Evolutionary conservation across 2,329 filamentous ascomycete species (phyloP).

Genomic region (Didymella pomorum): DNA sequence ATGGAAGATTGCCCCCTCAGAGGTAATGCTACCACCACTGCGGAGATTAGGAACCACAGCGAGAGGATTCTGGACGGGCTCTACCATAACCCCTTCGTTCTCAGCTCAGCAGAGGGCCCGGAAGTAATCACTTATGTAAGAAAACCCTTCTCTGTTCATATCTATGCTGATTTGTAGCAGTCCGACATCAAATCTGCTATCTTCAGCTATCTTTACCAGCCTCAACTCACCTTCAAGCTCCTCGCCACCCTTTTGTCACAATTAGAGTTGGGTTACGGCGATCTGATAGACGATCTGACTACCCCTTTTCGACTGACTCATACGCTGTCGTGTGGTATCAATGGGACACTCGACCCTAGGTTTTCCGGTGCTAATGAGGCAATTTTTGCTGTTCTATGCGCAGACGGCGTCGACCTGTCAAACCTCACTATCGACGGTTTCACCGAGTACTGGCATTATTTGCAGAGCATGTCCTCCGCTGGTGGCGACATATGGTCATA

Average conservation of each 20-base stretch:
- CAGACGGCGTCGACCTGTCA: constrained; percentile 50
- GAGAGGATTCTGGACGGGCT: constrained; percentile 47
- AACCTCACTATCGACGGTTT: constrained; percentile 39
- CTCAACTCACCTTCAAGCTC: constrained; percentile 43
- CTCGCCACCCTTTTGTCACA: constrained; percentile 48
- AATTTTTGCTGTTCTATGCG: constrained; percentile 49
- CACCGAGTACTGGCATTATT: constrained; percentile 44
- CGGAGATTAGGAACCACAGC: constrained; percentile 48
- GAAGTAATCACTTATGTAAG: constrained; percentile 50
- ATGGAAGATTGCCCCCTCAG: constrained; percentile 52
- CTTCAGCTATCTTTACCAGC: constrained; percentile 50
- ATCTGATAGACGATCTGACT: constrained; percentile 26
- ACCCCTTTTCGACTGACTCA: constrained; percentile 30
- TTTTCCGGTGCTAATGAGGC: constrained; percentile 12
- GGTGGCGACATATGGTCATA: constrained; percentile 52
- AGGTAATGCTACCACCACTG: constrained; percentile 40
- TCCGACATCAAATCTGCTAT: constrained; percentile 50
- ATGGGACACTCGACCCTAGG: constrained; percentile 23
- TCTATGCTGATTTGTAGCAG: not conserved
- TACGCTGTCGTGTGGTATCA: constrained; percentile 39
- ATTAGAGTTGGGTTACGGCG: constrained; percentile 42
- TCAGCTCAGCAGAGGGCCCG: constrained; percentile 40
- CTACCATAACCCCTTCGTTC: constrained; percentile 52
- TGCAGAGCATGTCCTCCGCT: constrained; percentile 46
- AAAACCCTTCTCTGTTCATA: not conserved